Evolutionary conservation across 768 basidiomycete genomes (phyloP), one percentile per base, ranked within the genome.

Genomic region (Naganishia friedmannii): DNA sequence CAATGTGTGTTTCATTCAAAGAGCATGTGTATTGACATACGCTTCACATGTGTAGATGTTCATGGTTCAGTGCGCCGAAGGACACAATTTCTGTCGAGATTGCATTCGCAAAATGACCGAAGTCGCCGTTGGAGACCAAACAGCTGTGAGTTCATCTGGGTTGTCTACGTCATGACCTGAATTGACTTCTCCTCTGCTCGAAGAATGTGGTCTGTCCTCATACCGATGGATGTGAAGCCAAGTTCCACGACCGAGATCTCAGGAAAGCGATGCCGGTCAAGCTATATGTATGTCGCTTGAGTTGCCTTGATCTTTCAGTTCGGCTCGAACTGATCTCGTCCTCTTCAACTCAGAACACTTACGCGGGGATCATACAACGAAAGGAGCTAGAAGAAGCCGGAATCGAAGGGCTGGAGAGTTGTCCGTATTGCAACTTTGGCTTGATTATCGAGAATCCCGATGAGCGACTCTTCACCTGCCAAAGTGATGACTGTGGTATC

Each of bases 401-500:
- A 1, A 77, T 96, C 42, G 90, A 91, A 55, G 87, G 87, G 5
- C 83, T 95, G 15, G 92, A 93, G 79, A 90, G 90, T 74, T 96
- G 93, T 78, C 93, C 93, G 4, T 91, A 89, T 73, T 96, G 93
- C 81, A 91, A 92, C 53, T 96, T 86, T 82, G 90, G 87, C 69
- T 88, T 87, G 73, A 86, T 90, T n/a, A 87, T 91, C 66, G 90
- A 90, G 65, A 85, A 88, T 66, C 79, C 79, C 45, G 82, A 86
- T 60, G 89, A 91, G 77, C 88, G 86, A 77, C 80, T 91, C 34
- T 85, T 90, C 69, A 70, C 74, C 70, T 87, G 86, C 68, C 83
- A 85, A 66, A 80, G 77, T 53, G 75, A 77, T 23, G 88, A 86
- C 0, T 95, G 93, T 75, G 86, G 84, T 0, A 86, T 86, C 13